Evolutionary conservation across 2,329 filamentous ascomycete genomes (phyloP), one percentile per base, ranked within the genome.

Genomic region (Fusarium verticillioides): DNA sequence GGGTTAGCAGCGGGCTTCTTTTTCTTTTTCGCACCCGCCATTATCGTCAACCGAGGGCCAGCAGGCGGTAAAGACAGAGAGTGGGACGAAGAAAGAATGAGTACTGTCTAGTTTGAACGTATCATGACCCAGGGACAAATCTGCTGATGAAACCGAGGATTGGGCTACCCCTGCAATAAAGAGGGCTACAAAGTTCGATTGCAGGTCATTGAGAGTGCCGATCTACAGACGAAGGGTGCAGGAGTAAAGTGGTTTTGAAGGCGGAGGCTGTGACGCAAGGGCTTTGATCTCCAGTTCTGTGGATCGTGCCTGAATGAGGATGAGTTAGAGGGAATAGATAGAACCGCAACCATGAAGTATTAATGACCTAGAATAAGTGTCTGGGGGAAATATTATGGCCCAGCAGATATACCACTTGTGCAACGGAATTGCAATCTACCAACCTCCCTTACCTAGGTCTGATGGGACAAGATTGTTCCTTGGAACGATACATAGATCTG

Each of bases 1-100:
- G 95, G 94, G 82, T 98, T 98, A 37, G 92, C 90, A 32, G 90
- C 89, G 62, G 93, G 88, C 88, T 98, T 98, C 87, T 94, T 97
- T 85, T 98, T 97, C 85, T 97, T 97, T 83, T 94, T 91, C 67
- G 85, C 83, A 47, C 86, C 87, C 64, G 93, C 92, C 93, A 96
- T 96, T 74, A 71, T 78, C 73, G 60, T 56, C 39, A 65, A 63
- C 39, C 26, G 21, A 59, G 37, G 43, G n/a, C 18, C 34, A 50
- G 43, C 16, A 53, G 58, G 43, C 37, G 54, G 69, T 47, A 60
- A 44, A 58, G 50, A 30, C 39, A 36, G 28, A 39, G 37, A 52
- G 32, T 39, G 54, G 69, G 36, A 40, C n/a, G 43, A 28, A 23
- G 32, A 26, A 52, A 23, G 44, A 34, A 36, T 40, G 30, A 39